Evolutionary conservation across 2,329 filamentous ascomycete genomes (phyloP).

Genomic region (Colletotrichum lupini): DNA sequence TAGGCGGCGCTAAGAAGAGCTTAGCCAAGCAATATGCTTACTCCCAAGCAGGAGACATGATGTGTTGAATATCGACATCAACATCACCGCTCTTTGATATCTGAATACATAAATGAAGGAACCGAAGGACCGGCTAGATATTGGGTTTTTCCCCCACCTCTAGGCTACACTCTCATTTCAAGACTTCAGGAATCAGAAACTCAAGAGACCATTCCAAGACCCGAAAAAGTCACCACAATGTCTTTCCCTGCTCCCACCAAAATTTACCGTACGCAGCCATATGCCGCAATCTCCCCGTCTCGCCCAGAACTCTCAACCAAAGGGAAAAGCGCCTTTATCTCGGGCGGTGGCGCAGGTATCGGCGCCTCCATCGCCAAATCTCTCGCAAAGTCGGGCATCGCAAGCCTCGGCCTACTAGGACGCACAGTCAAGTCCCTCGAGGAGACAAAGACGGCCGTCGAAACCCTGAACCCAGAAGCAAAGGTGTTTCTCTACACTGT

Average conservation of each 20-base stretch:
- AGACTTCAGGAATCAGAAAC: too few relatives aligned
- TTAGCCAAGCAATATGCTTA: too few relatives aligned
- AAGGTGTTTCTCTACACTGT: slow-evolving; percentile 34
- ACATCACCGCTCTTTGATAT: too few relatives aligned
- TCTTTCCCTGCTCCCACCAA: slow-evolving; percentile 38
- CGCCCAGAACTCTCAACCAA: slow-evolving; percentile 40
- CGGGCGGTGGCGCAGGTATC: slow-evolving; percentile 64
- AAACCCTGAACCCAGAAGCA: slow-evolving; percentile 35
- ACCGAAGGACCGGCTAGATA: too few relatives aligned
- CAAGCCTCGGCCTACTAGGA: slow-evolving; percentile 60
- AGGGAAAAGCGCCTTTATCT: slow-evolving; percentile 62
- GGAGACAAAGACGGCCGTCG: slow-evolving; percentile 38
- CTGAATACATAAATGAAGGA: too few relatives aligned
- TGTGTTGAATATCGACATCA: too few relatives aligned
- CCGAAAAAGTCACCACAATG: neutral
- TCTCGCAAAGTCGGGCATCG: slow-evolving; percentile 54
- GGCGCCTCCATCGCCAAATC: slow-evolving; percentile 55
- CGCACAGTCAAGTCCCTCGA: slow-evolving; percentile 41
- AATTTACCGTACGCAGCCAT: slow-evolving; percentile 36
- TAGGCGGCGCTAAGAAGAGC: too few relatives aligned
- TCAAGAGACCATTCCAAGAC: too few relatives aligned
- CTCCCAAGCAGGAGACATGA: too few relatives aligned
- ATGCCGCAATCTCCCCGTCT: slow-evolving; percentile 41
- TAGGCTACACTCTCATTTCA: too few relatives aligned
- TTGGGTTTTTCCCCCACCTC: too few relatives aligned